Base-by-base conservation (phyloP, 2,329 filamentous ascomycete genomes). In the Cladophialophora chaetospira region DNA sequence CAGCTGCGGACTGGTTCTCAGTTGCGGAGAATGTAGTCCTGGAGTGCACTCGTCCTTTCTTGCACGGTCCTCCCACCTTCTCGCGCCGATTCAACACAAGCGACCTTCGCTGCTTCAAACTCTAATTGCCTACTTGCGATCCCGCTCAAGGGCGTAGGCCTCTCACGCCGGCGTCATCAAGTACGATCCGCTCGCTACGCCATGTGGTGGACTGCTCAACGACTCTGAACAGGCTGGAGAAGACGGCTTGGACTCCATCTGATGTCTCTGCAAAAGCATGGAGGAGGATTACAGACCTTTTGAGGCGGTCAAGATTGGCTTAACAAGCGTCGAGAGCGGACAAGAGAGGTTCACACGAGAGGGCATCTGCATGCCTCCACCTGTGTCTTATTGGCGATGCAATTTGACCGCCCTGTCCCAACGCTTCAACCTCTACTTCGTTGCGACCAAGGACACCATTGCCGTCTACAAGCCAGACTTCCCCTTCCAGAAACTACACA, bases 371-470 rank as follows among this genome's bases (percentile, higher is more conserved):
- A 53, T 57, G 46, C 65, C 67, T 43, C 75, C 75, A 19, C 63
- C 57, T 11, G 61, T 69, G 31, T 67, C 73, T 21, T 62, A 67
- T 51, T 78, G 75, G 75, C 70, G 76, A 48, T 75, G 72, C 58
- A 78, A 78, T 57, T 58, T 78, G 76, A 73, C 72, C 38, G 76
- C 76, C 8, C 65, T 77, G 11, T 79, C 77, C 10, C 77, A 79
- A 52, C 69, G 73, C 40, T 71, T 70, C 13, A 79, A 79, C 57
- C 63, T 79, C 8, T 70, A 78, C 11, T 79, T 79, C 58, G 70
- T 75, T 49, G 77, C 75, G 11, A 71, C 70, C 40, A 58, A 62
- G 13, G 63, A 72, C 49, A 63, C 73, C 23, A 72, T 79, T 25
- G 71, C 75, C 58, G 75, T 78, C 47, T 79, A 75, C 69, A 68